Evolutionary conservation across 164 flowering plant genomes (phyloP), one percentile per base, ranked within the genome.

Genomic region (Tetracentron sinense): DNA sequence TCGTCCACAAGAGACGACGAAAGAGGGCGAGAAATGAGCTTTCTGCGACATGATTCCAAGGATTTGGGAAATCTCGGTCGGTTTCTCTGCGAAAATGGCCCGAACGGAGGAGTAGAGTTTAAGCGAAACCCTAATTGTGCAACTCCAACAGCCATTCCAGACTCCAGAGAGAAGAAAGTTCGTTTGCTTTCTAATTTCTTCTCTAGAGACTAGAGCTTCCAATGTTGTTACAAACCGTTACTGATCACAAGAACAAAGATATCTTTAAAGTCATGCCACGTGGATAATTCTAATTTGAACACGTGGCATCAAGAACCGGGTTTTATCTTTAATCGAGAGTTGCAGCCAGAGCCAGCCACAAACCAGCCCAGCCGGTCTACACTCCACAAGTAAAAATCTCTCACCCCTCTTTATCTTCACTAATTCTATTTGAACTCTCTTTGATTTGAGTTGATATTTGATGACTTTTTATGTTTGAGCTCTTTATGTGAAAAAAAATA

Each of bases 1-100:
- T 81, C 70, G 5, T 73, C 79, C 7, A 77, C 74, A 1, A 77
- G 56, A 12, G 85, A 76, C 19, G 79, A 78, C 5, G 74, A 58
- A 22, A 58, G n/a, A 21, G 51, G 47, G 6, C 54, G 56, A 26
- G 21, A 58, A 38, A n/a, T 16, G 42, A 14, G 50, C 47, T 56
- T 68, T 35, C 56, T 59, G 23, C 42, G 25, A 27, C 22, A 28
- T 21, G 47, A 23, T 14, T 35, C 25, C 21, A 61, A 38, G 30
- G 52, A 22, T 50, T 65, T 65, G n/a, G 25, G 21, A 4, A 57
- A 48, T 8, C n/a, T 21, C 10, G 63, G 16, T 6, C 54, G 70
- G 31, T 15, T 42, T 25, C 25, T 38, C 16, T n/a, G 38, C 58
- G n/a, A 14, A 61, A 29, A 46, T 22, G 46, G 50, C 17, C 58